Conservation (phyloP, 2,329 filamentous ascomycete species). For the Stromatinia cepivora region DNA sequence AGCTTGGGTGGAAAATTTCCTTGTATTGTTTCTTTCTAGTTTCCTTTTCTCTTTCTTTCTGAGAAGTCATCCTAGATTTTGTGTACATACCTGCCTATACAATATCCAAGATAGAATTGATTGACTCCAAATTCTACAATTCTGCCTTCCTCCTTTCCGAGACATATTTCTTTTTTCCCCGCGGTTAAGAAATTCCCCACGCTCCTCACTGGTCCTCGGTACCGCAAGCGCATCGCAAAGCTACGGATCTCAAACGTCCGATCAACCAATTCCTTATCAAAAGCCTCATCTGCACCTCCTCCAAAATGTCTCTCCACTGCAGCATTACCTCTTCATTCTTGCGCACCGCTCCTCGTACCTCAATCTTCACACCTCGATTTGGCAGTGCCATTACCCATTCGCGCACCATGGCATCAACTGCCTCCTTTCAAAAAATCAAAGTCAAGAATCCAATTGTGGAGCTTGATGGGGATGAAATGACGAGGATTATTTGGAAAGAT, state of each 20-base stretch:
- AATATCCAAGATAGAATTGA: background rate
- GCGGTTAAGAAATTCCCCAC: constrained; percentile 6
- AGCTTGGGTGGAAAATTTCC: constrained; percentile 3
- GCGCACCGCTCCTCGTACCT: constrained; percentile 8
- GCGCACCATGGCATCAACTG: constrained; percentile 55
- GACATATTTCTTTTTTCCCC: background rate
- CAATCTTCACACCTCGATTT: constrained; percentile 24
- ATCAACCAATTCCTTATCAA: background rate
- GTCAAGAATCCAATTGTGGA: constrained; percentile 99
- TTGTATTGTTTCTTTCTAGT: background rate
- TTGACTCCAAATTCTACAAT: too few species aligned
- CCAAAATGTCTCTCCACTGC: constrained; percentile 16
- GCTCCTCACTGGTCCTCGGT: constrained; percentile 8
- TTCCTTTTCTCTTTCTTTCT: background rate
- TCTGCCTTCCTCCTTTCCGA: background rate
- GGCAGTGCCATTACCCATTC: constrained; percentile 39
- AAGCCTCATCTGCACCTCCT: background rate
- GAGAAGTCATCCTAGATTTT: background rate
- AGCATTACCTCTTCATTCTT: constrained; percentile 15
- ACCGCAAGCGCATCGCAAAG: constrained; percentile 13
- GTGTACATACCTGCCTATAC: background rate
- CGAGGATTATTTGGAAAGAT: constrained; percentile 96
- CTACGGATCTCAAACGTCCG: background rate
- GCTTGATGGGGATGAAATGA: constrained; percentile 95
- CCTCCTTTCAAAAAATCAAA: constrained; percentile 79